Conservation (phyloP, 1,284 basidiomycete species). For the Ceratobasidium sp. region DNA sequence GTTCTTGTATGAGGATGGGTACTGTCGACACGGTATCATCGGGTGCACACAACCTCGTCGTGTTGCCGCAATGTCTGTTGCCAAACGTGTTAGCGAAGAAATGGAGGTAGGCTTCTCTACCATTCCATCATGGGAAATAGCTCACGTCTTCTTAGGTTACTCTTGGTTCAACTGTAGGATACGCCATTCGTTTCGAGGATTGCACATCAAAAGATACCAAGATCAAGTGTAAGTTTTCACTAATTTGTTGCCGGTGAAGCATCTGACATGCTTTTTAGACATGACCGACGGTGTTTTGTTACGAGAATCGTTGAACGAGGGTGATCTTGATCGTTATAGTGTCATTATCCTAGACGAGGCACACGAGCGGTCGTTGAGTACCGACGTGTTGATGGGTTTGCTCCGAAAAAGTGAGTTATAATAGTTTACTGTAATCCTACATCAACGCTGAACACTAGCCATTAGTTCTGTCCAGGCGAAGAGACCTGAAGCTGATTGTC, state of each 20-base stretch:
- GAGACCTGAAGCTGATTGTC: constrained; percentile 96
- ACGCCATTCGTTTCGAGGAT: constrained; percentile 98
- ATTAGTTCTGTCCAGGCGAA: constrained; percentile 87
- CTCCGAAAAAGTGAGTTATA: constrained; percentile 83
- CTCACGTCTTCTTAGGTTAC: constrained; percentile 69
- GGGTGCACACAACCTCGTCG: constrained; percentile 97
- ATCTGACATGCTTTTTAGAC: constrained; percentile 64
- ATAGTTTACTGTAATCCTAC: constrained; percentile 2
- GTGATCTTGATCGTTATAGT: constrained; percentile 94
- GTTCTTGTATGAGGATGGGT: constrained; percentile 96
- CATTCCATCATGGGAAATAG: neutral
- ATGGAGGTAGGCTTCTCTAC: constrained; percentile 62
- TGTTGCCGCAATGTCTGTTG: constrained; percentile 98
- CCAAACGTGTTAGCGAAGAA: constrained; percentile 98
- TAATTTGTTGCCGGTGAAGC: neutral
- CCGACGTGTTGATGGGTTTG: constrained; percentile 97
- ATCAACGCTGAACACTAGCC: constrained; percentile 8
- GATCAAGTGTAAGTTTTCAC: constrained; percentile 84
- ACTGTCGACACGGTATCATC: constrained; percentile 87
- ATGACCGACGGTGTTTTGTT: constrained; percentile 99
- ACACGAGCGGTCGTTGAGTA: constrained; percentile 95
- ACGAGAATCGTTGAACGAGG: constrained; percentile 95
- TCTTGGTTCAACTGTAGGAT: constrained; percentile 90
- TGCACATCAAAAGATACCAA: constrained; percentile 92
- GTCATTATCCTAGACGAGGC: constrained; percentile 98